Evolutionary conservation across 768 basidiomycete genomes (phyloP), one percentile per base, ranked within the genome.

Genomic region (Tephrocybe sp.): DNA sequence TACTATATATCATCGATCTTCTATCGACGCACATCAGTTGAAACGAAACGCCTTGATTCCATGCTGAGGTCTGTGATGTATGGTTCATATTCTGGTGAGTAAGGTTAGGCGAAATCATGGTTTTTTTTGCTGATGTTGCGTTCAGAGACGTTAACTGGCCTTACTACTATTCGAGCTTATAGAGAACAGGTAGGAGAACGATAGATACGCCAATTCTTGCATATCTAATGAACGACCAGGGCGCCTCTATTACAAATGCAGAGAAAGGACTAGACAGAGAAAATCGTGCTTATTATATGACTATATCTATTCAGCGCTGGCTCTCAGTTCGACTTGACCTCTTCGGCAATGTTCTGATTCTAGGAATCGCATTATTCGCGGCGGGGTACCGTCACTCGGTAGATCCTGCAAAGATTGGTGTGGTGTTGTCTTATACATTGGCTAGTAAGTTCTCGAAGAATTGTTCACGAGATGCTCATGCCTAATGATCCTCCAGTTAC

Each of bases 331-430:
- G 87, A 12, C 72, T 90, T 1, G 86, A 89, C 52, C 65, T 87
- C 21, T 78, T 86, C 21, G 84, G 80, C 1, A 86, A 86, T 57
- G 51, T 82, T n/a, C 66, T 90, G 11, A 73, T 89, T 21, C 71
- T 89, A 16, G 84, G 85, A 1, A 87, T 92, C 37, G 82, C 71
- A 2, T 64, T 90, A 12, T 88, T 89, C 60, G 86, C 83, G 2
- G 80, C 80, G 11, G 79, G 81, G 2, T 82, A 83, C 61, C 67
- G 84, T 15, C 67, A 71, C 31, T 64, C 74, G 0, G 76, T 83
- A 25, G 72, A 78, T 54, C 83, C 86, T 8, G 68, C 83, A 12
- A 83, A 81, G 59, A 76, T 84, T 46, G 80, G 85, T 19, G 80
- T 84, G 0, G 82, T 84, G 2, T 56, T 86, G 19, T 72, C 78